These are phyloP conservation scores for Geranomyces variabilis DNA, from an alignment of 192 early-diverging fungal species.

Conservation along the genomic window DNA sequence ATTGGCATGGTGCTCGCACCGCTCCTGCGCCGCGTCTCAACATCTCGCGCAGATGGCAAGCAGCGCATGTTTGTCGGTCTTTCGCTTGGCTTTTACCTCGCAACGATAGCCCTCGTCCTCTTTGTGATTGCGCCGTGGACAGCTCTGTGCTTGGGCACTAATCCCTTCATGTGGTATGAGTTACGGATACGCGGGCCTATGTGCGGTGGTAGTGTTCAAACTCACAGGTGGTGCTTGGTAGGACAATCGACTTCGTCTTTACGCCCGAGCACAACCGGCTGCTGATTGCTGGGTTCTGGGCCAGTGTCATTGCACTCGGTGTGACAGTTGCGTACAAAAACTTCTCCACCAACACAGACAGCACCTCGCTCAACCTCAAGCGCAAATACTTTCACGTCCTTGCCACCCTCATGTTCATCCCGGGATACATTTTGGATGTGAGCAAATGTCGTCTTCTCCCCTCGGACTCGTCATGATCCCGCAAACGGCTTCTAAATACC, in stretches of 20 bases:
- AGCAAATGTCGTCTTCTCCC: neutral
- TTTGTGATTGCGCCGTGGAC: conserved; percentile 61
- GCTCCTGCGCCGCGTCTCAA: conserved; percentile 48
- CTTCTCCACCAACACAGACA: conserved; percentile 7
- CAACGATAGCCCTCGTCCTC: conserved; percentile 51
- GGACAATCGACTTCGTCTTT: conserved; percentile 30
- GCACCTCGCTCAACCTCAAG: conserved; percentile 41
- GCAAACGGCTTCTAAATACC: neutral
- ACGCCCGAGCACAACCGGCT: conserved; percentile 21
- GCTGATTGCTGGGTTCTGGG: conserved; percentile 52
- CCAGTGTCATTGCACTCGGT: conserved; percentile 41
- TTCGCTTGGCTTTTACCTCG: conserved; percentile 36
- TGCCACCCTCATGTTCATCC: conserved; percentile 84
- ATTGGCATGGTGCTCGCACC: conserved; percentile 62
- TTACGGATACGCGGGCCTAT: neutral
- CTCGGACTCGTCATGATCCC: no score
- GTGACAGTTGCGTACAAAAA: conserved; percentile 38
- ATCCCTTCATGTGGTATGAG: conserved; percentile 72
- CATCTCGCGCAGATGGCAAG: conserved; percentile 30
- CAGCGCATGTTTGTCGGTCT: neutral
- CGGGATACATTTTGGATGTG: conserved; percentile 74
- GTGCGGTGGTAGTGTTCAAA: no score
- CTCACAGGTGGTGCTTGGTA: conserved; percentile 42
- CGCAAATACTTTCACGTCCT: conserved; percentile 88
- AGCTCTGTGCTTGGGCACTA: conserved; percentile 48